phyloP scores from a whole-genome alignment of 768 basidiomycete species.

The Boletus eberwhitei region DNA sequence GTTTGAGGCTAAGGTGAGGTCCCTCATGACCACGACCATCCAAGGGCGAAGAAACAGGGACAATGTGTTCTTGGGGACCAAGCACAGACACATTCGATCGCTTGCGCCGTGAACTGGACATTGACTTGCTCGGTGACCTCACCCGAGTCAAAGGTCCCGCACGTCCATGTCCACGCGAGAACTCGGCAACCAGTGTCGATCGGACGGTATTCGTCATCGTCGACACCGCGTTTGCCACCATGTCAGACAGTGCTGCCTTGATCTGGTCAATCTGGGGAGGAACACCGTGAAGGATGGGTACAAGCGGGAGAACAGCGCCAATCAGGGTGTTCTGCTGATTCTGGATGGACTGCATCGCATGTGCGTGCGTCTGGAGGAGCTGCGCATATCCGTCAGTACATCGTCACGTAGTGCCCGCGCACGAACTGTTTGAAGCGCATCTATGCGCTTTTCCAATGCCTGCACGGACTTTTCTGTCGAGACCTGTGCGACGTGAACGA shows the following conservation, averaged over 20 bases:
- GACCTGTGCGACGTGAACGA: constrained; percentile 38
- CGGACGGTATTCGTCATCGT: constrained; percentile 13
- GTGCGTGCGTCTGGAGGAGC: constrained; percentile 51
- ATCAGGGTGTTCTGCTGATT: constrained; percentile 32
- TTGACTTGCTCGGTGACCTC: neutral
- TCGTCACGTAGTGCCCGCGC: neutral
- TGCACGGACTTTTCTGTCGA: constrained; percentile 40
- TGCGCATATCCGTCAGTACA: constrained; percentile 30
- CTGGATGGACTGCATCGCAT: constrained; percentile 56
- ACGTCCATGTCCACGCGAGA: neutral
- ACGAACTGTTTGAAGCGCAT: constrained; percentile 51
- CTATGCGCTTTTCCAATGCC: constrained; percentile 51
- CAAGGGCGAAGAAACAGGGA: constrained; percentile 11
- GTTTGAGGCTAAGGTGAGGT: constrained; percentile 5
- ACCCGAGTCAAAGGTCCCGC: constrained; percentile 2
- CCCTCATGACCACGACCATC: neutral
- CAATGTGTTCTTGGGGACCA: neutral
- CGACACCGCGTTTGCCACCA: constrained; percentile 17
- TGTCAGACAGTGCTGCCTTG: constrained; percentile 17
- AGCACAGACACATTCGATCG: neutral
- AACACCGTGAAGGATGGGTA: constrained; percentile 58
- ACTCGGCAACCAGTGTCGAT: constrained; percentile 8
- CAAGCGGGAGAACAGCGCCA: constrained; percentile 51
- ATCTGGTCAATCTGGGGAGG: constrained; percentile 48
- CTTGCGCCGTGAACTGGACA: neutral